Conservation (phyloP, 2,329 filamentous ascomycete species). For the Colletotrichum sp. region DNA sequence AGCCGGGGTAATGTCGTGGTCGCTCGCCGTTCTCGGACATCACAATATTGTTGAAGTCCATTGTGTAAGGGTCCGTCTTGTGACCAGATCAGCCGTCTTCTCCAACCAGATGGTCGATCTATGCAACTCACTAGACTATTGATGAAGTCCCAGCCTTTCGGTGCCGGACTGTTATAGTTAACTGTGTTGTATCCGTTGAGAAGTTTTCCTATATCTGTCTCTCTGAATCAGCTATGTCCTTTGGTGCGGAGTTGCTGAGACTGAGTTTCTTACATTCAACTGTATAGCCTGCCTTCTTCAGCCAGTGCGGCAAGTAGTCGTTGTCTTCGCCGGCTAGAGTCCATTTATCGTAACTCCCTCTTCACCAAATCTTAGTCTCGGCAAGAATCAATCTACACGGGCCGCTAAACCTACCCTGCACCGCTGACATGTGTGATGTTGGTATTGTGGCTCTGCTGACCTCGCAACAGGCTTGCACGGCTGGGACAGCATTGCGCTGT, state of each 20-base stretch:
- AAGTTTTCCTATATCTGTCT: constrained; percentile 37
- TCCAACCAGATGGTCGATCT: not conserved
- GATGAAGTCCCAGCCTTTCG: constrained; percentile 30
- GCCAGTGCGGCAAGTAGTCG: not conserved
- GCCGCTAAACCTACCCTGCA: not conserved
- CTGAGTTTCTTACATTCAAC: not conserved
- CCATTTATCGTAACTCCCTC: not conserved
- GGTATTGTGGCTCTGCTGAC: constrained; percentile 31
- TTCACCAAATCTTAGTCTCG: not conserved
- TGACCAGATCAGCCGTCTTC: not conserved
- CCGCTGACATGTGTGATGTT: constrained; percentile 31
- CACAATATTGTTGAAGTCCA: not conserved
- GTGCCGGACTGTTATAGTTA: constrained; percentile 42
- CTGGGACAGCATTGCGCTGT: constrained; percentile 31
- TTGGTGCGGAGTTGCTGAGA: not conserved
- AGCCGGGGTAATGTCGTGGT: not conserved
- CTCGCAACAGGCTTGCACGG: constrained; percentile 27
- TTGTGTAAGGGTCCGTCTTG: not conserved
- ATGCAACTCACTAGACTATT: constrained; percentile 22
- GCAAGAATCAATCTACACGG: not conserved
- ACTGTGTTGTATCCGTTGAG: constrained; percentile 46
- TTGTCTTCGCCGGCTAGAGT: not conserved
- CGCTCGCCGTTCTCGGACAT: not conserved
- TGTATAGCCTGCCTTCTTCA: not conserved
- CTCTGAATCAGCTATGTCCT: not conserved